These are phyloP conservation scores for Phalaenopsis aphrodite DNA, from an alignment of 106 monocot species.

Conservation along the genomic window DNA sequence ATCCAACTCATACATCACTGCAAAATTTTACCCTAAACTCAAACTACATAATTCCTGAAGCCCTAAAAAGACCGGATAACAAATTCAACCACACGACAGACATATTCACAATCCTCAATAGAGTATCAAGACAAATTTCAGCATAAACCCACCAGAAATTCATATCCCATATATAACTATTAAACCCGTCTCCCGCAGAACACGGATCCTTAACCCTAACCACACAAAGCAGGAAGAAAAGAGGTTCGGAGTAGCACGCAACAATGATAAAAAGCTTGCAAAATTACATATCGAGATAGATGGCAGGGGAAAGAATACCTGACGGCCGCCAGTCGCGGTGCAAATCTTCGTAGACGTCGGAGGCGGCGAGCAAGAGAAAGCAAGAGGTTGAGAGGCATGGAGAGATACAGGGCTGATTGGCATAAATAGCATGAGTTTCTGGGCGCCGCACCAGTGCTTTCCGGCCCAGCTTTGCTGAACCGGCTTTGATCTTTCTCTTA, in stretches of 20 bases:
- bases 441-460: too few species aligned
- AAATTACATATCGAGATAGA: neutral
- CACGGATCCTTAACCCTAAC: neutral
- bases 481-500: too few species aligned
- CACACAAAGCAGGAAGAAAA: neutral
- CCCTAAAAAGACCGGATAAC: too few species aligned
- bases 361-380: neutral
- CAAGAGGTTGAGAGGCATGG: neutral
- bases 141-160: neutral
- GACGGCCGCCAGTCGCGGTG: neutral
- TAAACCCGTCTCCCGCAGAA: neutral
- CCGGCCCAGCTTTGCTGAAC: too few species aligned
- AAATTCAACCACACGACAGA: neutral
- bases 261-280: neutral
- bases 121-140: neutral
- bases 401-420: too few species aligned
- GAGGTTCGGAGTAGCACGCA: neutral
- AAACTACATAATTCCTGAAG: neutral
- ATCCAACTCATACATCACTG: neutral
- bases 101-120: neutral
- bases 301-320: neutral
- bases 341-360: neutral
- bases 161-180: neutral
- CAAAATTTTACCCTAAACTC: neutral
- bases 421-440: too few species aligned